These are phyloP conservation scores for Fraxinus excelsior DNA, from an alignment of 257 asterid genomes.

Conservation along the genomic window DNA sequence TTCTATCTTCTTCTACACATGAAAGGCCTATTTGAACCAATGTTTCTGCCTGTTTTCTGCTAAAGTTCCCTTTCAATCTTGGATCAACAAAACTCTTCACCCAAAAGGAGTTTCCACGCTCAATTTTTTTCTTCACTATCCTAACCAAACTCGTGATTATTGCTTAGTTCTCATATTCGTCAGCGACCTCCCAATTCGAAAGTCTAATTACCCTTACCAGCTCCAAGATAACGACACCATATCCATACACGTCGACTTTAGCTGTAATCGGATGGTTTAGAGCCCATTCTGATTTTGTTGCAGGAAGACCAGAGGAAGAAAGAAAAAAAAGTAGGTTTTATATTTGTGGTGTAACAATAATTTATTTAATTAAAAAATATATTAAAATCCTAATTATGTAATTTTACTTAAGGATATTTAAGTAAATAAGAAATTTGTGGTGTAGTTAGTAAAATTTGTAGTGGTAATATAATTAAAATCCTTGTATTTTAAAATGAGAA, in stretches of 20 bases:
- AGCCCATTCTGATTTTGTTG: slow-evolving; percentile 67
- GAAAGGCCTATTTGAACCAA: slow-evolving; percentile 47
- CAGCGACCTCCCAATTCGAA: slow-evolving; percentile 48
- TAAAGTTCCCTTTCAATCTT: slow-evolving; percentile 53
- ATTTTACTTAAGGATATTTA: too few relatives aligned
- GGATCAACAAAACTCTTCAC: slow-evolving; percentile 55
- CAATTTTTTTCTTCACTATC: slow-evolving; percentile 26
- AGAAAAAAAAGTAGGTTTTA: too few relatives aligned
- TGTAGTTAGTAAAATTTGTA: too few relatives aligned
- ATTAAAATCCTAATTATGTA: too few relatives aligned
- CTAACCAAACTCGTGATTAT: slow-evolving; percentile 35
- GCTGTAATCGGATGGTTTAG: slow-evolving; percentile 50
- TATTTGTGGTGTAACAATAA: too few relatives aligned
- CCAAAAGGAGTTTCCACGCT: slow-evolving; percentile 38
- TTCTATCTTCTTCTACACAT: slow-evolving; percentile 67
- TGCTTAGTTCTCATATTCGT: slow-evolving; percentile 29
- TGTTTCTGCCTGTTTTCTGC: slow-evolving; percentile 46
- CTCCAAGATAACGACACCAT: slow-evolving; percentile 56
- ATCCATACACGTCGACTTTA: slow-evolving; percentile 62
- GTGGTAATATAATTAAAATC: neutral
- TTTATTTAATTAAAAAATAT: too few relatives aligned
- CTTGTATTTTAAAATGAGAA: slow-evolving; percentile 6
- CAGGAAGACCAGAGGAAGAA: too few relatives aligned
- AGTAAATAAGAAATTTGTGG: too few relatives aligned
- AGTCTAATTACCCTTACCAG: slow-evolving; percentile 57